Base-by-base conservation (phyloP, 495 filamentous ascomycete genomes). In the Aspergillus conjunctus region DNA sequence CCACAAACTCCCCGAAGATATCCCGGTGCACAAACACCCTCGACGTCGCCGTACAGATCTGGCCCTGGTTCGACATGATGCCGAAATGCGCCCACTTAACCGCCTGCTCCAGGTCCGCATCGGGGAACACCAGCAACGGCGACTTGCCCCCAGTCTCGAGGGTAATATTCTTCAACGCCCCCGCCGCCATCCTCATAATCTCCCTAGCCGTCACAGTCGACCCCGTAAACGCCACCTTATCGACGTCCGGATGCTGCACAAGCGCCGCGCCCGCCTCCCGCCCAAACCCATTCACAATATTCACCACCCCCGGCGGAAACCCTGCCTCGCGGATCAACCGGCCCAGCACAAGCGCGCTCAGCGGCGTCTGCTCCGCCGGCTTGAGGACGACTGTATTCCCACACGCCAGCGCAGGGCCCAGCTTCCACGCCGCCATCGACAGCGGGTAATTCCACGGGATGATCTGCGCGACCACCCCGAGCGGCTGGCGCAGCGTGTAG, bases 371-470 rank as follows among this genome's bases (percentile, higher is more conserved):
- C 73, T 97, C 93, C 3, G 93, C 92, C 15, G 92, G 83, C 74
- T 97, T 97, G 31, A 97, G 72, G 3, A 97, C 87, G 20, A 96
- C 76, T 0, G 91, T 93, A 69, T 97, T 97, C 20, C 93, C 91
- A 61, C 88, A 91, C 53, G 89, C 89, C 22, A 97, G 79, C 12
- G 92, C 92, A 4, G 92, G 92, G 8, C 90, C 92, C 0, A 97
- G 76, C 70, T 97, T 97, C 93, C 93, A 96, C 7, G 89, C 87
- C 1, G 91, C 90, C 92, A 96, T 96, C 26, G 80, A 82, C 15
- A 94, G 72, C 3, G 92, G 92, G 62, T 90, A 96, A 66, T 96
- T 96, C 92, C 92, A 96, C 14, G 91, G 91, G 56, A 96, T 95
- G 64, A 96, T 96, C 76, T 95, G 91, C 17, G 84, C 92, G 61